Conservation (phyloP, 1,284 basidiomycete genomes). For the Vanrija sp. region DNA sequence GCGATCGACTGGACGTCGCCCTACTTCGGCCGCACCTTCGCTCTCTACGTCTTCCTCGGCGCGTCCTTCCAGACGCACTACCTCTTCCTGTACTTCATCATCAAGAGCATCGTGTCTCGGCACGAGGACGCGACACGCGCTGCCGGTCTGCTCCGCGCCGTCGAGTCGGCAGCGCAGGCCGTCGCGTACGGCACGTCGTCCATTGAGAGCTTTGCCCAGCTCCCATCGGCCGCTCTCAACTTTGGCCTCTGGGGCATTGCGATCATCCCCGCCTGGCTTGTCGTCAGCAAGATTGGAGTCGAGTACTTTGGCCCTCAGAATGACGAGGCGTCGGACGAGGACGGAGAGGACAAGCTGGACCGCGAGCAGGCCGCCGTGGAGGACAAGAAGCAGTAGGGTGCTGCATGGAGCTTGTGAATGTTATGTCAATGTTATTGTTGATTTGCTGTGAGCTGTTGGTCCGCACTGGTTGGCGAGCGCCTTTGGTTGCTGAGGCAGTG, state of each 20-base stretch:
- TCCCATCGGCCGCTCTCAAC: constrained; percentile 5
- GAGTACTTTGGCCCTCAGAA: background rate
- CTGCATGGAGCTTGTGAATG: too few species aligned
- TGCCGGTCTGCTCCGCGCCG: constrained; percentile 4
- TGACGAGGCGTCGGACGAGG: too few species aligned
- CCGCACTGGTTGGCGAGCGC: too few species aligned
- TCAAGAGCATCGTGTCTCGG: background rate
- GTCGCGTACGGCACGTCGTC: constrained; percentile 5
- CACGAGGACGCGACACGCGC: background rate
- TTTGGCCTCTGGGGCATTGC: constrained; percentile 7
- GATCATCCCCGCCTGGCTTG: constrained; percentile 5
- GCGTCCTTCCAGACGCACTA: constrained; percentile 6
- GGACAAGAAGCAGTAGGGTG: too few species aligned
- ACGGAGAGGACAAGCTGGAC: too few species aligned
- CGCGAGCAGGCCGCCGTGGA: too few species aligned
- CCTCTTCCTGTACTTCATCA: constrained; percentile 9
- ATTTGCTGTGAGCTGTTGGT: too few species aligned
- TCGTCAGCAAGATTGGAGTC: constrained; percentile 4
- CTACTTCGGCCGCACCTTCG: constrained; percentile 8
- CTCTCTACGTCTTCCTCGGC: constrained; percentile 9
- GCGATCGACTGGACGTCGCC: constrained; percentile 4
- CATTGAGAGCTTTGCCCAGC: background rate
- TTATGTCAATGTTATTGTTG: too few species aligned
- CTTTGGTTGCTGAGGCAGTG: too few species aligned
- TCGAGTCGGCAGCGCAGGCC: constrained; percentile 4